Base-by-base conservation (phyloP, 441 rosid species). In the Corymbia calophylla region DNA sequence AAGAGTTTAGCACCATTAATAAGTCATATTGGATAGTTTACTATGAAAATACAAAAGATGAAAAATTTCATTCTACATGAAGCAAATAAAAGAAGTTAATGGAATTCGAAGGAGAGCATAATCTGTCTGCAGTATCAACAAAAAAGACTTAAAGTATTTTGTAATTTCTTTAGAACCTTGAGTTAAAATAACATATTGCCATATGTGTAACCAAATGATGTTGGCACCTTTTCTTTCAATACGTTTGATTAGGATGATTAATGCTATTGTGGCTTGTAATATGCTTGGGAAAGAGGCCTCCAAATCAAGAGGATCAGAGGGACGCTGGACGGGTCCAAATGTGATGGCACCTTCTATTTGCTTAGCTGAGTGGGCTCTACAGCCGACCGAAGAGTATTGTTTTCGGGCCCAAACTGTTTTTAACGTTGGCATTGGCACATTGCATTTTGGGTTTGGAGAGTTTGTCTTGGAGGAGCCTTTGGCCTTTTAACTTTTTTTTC, bases 51-150 rank as follows among this genome's bases (percentile, higher is more conserved):
- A n/a, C 19, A n/a, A 14, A 64, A 64, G 19, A 64, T 64, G 70
- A 64, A 3, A 58, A 64, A n/a, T 1, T 64, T n/a, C 17, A 7
- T 32, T 64, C 70, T n/a, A 64, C 19, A 29, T 64, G 35, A 64
- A 64, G 35, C 10, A 64, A 64, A 64, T 64, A n/a, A 64, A n/a
- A 64, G 19, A 64, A n/a, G 4, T 5, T 14, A 2, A 10, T 64
- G 19, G 35, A 15, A 64, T 64, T 64, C 10, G 4, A n/a, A 60
- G 1, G 27, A 2, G 4, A 25, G 12, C 2, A 5, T 60, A 8
- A 7, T 64, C 10, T 0, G 1, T n/a, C 0, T 0, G 16, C 3
- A 4, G 8, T n/a, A 64, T 64, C 16, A 7, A 64, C 0, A 62
- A 62, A 15, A 64, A 62, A 60, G n/a, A 62, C 2, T 0, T 64